Evolutionary conservation across 371 early-diverging fungal species (phyloP).

Genomic region (Haplosporangium sp.): DNA sequence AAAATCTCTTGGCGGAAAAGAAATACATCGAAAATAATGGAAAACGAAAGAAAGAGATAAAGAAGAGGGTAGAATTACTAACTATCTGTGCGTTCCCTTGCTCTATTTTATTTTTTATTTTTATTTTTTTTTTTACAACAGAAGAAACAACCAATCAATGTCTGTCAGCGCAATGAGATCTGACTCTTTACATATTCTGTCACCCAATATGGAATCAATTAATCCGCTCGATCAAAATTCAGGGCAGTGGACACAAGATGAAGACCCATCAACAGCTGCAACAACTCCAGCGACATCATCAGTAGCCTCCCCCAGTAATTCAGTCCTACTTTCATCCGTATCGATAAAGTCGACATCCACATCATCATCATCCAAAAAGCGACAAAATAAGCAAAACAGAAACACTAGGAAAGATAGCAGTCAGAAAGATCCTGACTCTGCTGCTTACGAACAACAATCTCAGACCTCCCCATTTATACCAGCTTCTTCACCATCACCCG

Average conservation of each 20-base stretch:
- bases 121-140: not conserved
- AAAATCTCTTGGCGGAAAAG: not conserved
- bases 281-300: not conserved
- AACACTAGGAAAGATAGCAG: not conserved
- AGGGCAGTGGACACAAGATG: not conserved
- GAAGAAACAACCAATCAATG: not conserved
- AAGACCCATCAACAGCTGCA: not conserved
- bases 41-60: not conserved
- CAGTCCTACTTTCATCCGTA: conserved; percentile 3
- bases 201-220: not conserved
- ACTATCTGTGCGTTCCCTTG: not conserved
- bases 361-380: not conserved
- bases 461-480: not conserved
- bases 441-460: not conserved
- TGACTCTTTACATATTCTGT: not conserved
- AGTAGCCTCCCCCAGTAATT: not conserved
- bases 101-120: not conserved
- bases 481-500: conserved; percentile 1
- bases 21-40: not conserved
- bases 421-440: not conserved
- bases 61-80: not conserved
- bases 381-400: not conserved
- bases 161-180: not conserved
- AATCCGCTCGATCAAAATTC: not conserved
- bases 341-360: conserved; percentile 15